Base-by-base conservation (phyloP, 768 basidiomycete genomes). In the Boletus reticulatus region DNA sequence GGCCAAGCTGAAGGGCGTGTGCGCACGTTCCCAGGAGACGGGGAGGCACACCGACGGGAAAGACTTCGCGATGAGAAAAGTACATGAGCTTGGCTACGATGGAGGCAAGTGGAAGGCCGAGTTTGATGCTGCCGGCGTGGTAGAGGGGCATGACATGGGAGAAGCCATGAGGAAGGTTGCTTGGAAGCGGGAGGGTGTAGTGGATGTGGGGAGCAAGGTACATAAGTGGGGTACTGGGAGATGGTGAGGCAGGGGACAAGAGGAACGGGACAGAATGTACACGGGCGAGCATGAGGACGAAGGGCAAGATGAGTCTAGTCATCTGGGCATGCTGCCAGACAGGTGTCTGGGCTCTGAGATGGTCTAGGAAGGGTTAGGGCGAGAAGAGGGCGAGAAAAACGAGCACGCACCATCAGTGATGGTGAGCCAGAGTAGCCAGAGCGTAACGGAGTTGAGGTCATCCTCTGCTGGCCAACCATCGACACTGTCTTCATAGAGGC, bases 341-440 rank as follows among this genome's bases (percentile, higher is more conserved):
- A 1, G 63, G 48, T 1, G 69, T 54, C 50, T 70, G 59, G n/a
- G 67, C 60, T 38, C 17, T 60, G 48, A 71, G 66, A 47, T 60
- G 67, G 4, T 73, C 72, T 73, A 48, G 51, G n/a, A 55, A 50
- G 4, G 56, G 67, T 44, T 67, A 72, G 71, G 53, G 24, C 6
- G 19, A n/a, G 8, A 20, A 53, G 7, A 10, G 45, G 14, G 16
- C 4, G 34, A 51, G 50, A 34, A 1, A 20, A 42, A 44, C 4
- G 38, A 3, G n/a, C 41, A 72, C 79, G 47, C 43, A 84, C 84
- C 72, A 60, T 74, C 65, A 6, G 82, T 79, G 12, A 77, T 80
- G 32, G 80, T 78, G 62, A 84, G 74, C 87, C 87, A 89, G 50
- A 83, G 67, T 1, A 87, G 51, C 84, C 85, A 88, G 16, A 89